Conservation (phyloP, 768 basidiomycete species). For the Chalciporus sphaerocephalus region DNA sequence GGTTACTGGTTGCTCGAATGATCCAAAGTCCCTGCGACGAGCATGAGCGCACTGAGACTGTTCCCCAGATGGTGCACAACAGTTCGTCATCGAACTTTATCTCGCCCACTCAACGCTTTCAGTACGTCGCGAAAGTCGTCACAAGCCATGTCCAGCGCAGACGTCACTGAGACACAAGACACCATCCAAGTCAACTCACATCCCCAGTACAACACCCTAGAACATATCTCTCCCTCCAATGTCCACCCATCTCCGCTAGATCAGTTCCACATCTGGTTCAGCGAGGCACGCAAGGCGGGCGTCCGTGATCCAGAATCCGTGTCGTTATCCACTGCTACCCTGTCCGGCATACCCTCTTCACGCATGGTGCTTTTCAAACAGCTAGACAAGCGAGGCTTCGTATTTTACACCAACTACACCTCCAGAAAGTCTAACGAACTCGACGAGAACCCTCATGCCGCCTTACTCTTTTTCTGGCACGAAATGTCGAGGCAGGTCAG, state of each 20-base stretch:
- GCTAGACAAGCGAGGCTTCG: conserved; percentile 83
- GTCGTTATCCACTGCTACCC: conserved; percentile 70
- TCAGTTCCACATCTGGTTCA: conserved; percentile 88
- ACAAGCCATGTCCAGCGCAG: conserved; percentile 18
- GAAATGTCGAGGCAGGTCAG: conserved; percentile 79
- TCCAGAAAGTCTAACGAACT: conserved; percentile 90
- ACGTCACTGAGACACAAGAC: conserved; percentile 44
- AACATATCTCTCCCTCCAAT: conserved; percentile 56
- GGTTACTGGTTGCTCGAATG: not conserved
- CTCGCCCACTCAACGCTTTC: not conserved
- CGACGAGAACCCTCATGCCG: conserved; percentile 67
- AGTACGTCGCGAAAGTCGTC: conserved; percentile 1
- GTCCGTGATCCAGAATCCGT: conserved; percentile 91
- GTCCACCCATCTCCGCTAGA: conserved; percentile 67
- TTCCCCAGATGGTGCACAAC: not conserved
- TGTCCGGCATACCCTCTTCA: conserved; percentile 74
- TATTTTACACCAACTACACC: conserved; percentile 96
- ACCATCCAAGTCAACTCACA: conserved; percentile 69
- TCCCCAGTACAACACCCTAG: conserved; percentile 69
- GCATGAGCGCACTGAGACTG: not conserved
- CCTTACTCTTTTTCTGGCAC: conserved; percentile 88
- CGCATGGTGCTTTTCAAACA: conserved; percentile 91
- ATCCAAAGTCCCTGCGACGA: not conserved
- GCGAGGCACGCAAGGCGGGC: conserved; percentile 48
- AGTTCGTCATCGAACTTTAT: conserved; percentile 8